Evolutionary conservation across 768 basidiomycete species (phyloP).

Genomic region (Suillus discolor): DNA sequence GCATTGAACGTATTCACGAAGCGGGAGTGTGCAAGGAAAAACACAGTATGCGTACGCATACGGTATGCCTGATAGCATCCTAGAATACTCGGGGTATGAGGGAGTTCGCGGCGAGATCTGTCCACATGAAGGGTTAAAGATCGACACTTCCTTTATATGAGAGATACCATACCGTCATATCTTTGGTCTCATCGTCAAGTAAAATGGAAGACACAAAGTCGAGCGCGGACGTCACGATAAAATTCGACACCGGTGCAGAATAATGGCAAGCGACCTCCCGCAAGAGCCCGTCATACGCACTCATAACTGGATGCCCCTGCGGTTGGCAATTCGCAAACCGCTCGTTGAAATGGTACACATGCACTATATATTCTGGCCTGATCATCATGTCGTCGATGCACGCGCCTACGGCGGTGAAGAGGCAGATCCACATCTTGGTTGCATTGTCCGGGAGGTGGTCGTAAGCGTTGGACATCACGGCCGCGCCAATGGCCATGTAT

Average conservation of each 20-base stretch:
- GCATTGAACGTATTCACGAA: conserved; percentile 38
- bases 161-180: conserved; percentile 26
- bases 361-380: conserved; percentile 22
- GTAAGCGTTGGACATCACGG: conserved; percentile 15
- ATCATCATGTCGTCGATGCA: conserved; percentile 39
- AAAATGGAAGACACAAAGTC: conserved; percentile 37
- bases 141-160: background rate
- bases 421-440: conserved; percentile 35
- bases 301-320: conserved; percentile 35
- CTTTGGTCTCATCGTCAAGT: conserved; percentile 34
- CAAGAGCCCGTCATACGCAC: conserved; percentile 36
- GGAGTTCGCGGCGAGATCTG: conserved; percentile 24
- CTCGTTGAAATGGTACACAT: conserved; percentile 37
- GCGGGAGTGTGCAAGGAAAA: conserved; percentile 35
- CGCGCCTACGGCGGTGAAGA: conserved; percentile 41
- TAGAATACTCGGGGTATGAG: conserved; percentile 29
- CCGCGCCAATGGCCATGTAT: background rate
- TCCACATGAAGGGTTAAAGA: background rate
- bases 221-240: conserved; percentile 39
- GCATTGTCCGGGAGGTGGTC: conserved; percentile 27
- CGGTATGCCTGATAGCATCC: conserved; percentile 34
- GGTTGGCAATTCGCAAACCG: conserved; percentile 28
- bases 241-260: conserved; percentile 31
- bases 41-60: conserved; percentile 39
- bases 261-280: conserved; percentile 32